A percentile compares a stretch with the other conserved stretches of the same genome.
phyloP scores from a whole-genome alignment of 352 stramenopile genomes.

The Pythium rhizo-oryzae region DNA sequence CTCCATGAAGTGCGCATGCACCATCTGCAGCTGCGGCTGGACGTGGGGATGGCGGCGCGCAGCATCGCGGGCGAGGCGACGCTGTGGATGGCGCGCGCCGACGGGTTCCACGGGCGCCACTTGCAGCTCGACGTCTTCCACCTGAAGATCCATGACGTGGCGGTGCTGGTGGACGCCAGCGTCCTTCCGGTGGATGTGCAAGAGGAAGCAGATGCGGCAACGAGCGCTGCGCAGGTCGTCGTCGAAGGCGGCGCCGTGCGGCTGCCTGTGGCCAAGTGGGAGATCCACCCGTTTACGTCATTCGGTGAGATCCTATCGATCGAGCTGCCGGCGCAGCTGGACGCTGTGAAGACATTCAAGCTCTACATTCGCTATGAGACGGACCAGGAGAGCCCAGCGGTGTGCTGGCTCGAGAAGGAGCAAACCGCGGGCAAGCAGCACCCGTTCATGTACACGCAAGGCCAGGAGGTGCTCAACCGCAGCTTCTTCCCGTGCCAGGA shows the following conservation, averaged over 20 bases:
- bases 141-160: slow-evolving; percentile 52
- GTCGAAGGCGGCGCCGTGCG: slow-evolving; percentile 15
- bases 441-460: slow-evolving; percentile 86
- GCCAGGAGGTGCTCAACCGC: slow-evolving; percentile 85
- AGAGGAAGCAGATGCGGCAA: background rate
- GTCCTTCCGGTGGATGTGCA: background rate
- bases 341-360: slow-evolving; percentile 31
- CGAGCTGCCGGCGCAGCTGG: slow-evolving; percentile 32
- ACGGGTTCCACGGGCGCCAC: slow-evolving; percentile 1
- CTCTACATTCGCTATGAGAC: slow-evolving; percentile 71
- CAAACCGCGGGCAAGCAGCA: slow-evolving; percentile 80
- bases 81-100: slow-evolving; percentile 40
- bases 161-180: slow-evolving; percentile 22
- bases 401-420: slow-evolving; percentile 85
- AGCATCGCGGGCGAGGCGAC: slow-evolving; percentile 37
- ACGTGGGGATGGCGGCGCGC: slow-evolving; percentile 45
- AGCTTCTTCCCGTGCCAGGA: slow-evolving; percentile 92
- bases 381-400: slow-evolving; percentile 57
- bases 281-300: slow-evolving; percentile 56
- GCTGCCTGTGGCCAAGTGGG: slow-evolving; percentile 32
- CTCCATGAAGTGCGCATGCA: slow-evolving; percentile 53
- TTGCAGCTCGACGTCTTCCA: slow-evolving; percentile 70
- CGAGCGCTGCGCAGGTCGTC: background rate
- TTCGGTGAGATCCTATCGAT: slow-evolving; percentile 68
- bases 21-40: slow-evolving; percentile 53